A percentile compares a stretch with the other conserved stretches of the same genome.
These are phyloP conservation scores for Phytophthora ramorum DNA, from an alignment of 352 stramenopile species.

Conservation along the genomic window DNA sequence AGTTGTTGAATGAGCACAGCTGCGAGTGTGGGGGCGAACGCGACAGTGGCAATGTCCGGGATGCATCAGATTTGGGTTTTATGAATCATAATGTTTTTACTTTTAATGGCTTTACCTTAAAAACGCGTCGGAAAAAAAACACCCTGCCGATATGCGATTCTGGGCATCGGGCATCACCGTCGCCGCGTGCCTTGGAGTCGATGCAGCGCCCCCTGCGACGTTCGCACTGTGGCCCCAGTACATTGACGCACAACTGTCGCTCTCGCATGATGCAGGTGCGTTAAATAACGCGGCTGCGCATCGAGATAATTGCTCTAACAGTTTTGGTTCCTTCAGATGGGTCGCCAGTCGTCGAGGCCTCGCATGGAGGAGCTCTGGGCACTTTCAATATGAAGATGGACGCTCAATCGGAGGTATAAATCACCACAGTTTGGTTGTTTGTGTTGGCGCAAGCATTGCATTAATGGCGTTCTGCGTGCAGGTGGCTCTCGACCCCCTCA, in stretches of 20 bases:
- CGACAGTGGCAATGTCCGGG: no score
- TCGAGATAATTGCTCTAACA: neutral
- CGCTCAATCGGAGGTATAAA: constrained; percentile 20
- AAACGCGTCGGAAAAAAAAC: no score
- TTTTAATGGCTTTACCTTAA: no score
- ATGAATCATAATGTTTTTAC: no score
- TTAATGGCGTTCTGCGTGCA: constrained; percentile 10
- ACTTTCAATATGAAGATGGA: constrained; percentile 33
- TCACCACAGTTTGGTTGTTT: neutral
- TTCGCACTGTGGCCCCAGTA: constrained; percentile 46
- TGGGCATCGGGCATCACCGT: constrained; percentile 16
- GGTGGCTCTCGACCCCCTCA: constrained; percentile 38
- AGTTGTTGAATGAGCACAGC: neutral
- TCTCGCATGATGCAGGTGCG: constrained; percentile 31
- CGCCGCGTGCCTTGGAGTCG: constrained; percentile 1
- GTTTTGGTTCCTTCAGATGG: constrained; percentile 29
- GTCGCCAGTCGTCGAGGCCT: constrained; percentile 24
- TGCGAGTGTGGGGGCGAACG: neutral
- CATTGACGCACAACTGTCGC: constrained; percentile 21
- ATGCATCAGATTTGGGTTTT: no score
- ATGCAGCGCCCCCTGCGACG: constrained; percentile 14
- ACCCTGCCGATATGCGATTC: no score
- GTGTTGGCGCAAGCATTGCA: constrained; percentile 3
- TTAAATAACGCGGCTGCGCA: neutral
- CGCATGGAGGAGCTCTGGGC: constrained; percentile 30